Base-by-base conservation (phyloP, 352 stramenopile genomes). In the Phytophthora ramorum region DNA sequence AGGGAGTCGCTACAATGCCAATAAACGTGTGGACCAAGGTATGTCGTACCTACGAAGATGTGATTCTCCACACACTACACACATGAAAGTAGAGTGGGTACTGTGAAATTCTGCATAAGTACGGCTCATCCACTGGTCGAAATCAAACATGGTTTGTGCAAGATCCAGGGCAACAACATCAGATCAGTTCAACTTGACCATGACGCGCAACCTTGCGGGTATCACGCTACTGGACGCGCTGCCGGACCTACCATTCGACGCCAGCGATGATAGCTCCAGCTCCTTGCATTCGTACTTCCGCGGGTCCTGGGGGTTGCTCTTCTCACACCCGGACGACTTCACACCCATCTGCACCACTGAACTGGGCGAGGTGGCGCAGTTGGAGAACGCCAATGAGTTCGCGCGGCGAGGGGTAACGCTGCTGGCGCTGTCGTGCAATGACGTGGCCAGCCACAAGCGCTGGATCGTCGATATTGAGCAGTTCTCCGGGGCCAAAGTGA, bases 331-430 rank as follows among this genome's bases (percentile, higher is more conserved):
- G 17, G 87, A 90, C 51, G 92, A 98, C 72, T 98, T 97, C 71
- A 97, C 92, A 34, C 93, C 93, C 14, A 94, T 98, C 51, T 98
- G 92, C 74, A 98, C 92, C 13, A 98, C 92, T 2, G 93, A 98
- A 66, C 81, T 98, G 54, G 92, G 92, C 44, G 85, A 92, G 40
- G 78, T 96, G 17, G 86, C 90, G 35, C 85, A 89, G n/a, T 77
- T 97, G 22, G 79, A 91, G 54, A 89, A 94, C 45, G 64, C 71
- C 26, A 74, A 71, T 30, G 90, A 97, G 55, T 96, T 98, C 51
- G 61, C 75, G 20, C 73, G 76, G 58, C 85, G 90, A 35, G 66
- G 85, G 44, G 80, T 92, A 53, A 97, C 97, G 75, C 71, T 97
- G 13, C 66, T 96, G 26, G 86, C 83, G 10, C 74, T 94, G 7